phyloP scores from a whole-genome alignment of 768 basidiomycete species.

The Cystobasidium onofrii region DNA sequence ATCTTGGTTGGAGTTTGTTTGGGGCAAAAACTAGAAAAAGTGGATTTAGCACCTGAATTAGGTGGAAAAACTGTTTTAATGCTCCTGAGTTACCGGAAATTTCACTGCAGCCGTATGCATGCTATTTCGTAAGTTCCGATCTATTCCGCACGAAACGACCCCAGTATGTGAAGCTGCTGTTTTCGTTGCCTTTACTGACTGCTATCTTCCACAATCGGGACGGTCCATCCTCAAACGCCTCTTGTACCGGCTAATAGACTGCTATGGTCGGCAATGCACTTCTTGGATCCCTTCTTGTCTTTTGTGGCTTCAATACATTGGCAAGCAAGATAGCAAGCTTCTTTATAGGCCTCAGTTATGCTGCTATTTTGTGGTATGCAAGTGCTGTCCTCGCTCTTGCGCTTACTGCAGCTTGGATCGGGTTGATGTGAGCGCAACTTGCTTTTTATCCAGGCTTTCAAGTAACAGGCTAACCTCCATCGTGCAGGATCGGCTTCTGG shows the following conservation, averaged over 20 bases:
- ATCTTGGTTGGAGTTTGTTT: conserved; percentile 15
- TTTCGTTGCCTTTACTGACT: too few relatives aligned
- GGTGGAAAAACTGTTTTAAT: conserved; percentile 8
- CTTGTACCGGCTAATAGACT: background rate
- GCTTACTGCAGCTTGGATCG: background rate
- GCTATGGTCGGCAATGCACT: conserved; percentile 9
- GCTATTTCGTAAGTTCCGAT: conserved; percentile 17
- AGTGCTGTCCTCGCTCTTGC: background rate
- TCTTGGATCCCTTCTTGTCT: conserved; percentile 8
- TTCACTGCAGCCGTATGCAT: background rate
- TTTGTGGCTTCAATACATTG: conserved; percentile 32
- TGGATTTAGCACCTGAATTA: conserved; percentile 13
- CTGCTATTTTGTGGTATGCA: conserved; percentile 15
- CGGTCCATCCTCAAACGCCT: too few relatives aligned
- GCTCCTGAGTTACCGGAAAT: background rate
- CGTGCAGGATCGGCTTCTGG: conserved; percentile 22
- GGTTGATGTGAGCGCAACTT: background rate
- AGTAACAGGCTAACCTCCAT: too few relatives aligned
- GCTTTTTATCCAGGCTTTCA: too few relatives aligned
- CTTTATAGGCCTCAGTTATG: conserved; percentile 18
- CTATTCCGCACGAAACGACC: too few relatives aligned
- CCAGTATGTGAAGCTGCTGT: too few relatives aligned
- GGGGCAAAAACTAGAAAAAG: conserved; percentile 8
- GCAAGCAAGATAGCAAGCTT: conserved; percentile 30
- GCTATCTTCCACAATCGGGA: too few relatives aligned